A percentile compares a stretch with the other conserved stretches of the same genome.
phyloP scores from a whole-genome alignment of 2,329 filamentous ascomycete genomes.

The Xylariaceae sp. region DNA sequence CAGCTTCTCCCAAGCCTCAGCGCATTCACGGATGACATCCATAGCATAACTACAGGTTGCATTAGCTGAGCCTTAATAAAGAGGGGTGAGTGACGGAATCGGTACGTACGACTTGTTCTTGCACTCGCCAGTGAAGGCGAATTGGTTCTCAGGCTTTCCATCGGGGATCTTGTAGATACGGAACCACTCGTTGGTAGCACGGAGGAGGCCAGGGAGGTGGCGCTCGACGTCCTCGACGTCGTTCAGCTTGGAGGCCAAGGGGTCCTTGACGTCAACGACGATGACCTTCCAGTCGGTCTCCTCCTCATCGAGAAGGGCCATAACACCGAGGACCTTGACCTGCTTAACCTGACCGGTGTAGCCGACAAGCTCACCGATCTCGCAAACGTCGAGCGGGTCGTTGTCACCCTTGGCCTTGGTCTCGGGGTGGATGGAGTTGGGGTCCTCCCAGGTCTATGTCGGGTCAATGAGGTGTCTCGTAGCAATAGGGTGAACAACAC shows the following conservation, averaged over 20 bases:
- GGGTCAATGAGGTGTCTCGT: conserved; percentile 2
- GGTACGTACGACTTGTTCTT: conserved; percentile 88
- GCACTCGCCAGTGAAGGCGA: conserved; percentile 99
- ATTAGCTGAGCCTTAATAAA: conserved; percentile 22
- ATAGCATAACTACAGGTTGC: conserved; percentile 65
- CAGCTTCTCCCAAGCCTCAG: conserved; percentile 94
- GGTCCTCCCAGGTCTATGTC: conserved; percentile 93
- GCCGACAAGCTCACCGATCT: conserved; percentile 97
- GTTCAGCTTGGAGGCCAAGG: conserved; percentile 91
- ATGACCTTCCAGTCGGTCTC: conserved; percentile 99
- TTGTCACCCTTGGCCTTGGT: conserved; percentile 99
- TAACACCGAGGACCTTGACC: conserved; percentile 99
- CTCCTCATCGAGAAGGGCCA: conserved; percentile 98
- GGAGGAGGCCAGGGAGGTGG: conserved; percentile 91
- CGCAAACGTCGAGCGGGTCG: conserved; percentile 97
- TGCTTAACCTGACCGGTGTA: conserved; percentile 97
- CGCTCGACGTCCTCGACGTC: conserved; percentile 98
- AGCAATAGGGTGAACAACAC: conserved; percentile 2
- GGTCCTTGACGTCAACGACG: conserved; percentile 97
- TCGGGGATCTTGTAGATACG: conserved; percentile 99
- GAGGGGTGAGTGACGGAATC: neutral
- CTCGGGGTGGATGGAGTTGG: conserved; percentile 91
- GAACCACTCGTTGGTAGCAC: conserved; percentile 99
- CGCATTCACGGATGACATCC: conserved; percentile 92
- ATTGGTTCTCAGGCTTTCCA: conserved; percentile 99